Evolutionary conservation across 2,329 filamentous ascomycete species (phyloP).

Genomic region (Aspergillus felis): DNA sequence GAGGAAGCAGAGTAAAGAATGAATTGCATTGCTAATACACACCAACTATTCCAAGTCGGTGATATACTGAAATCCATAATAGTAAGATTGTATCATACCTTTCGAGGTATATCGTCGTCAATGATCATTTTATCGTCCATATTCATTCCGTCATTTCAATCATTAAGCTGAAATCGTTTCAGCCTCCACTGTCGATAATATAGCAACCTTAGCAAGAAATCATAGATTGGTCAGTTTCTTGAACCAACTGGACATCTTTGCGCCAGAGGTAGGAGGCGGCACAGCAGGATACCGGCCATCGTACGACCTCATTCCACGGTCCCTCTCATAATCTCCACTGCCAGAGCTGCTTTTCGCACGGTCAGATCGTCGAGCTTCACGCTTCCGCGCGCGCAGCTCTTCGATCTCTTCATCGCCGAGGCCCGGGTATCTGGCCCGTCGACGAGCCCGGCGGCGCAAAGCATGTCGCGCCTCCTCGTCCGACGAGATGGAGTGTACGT

Average conservation of each 20-base stretch:
- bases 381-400: constrained; percentile 30
- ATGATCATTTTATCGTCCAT: constrained; percentile 5
- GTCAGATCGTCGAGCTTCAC: constrained; percentile 28
- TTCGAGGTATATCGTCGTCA: background rate
- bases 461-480: constrained; percentile 41
- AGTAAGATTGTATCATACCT: background rate
- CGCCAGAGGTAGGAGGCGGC: constrained; percentile 21
- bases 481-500: constrained; percentile 37
- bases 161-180: constrained; percentile 6
- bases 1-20: background rate
- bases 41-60: background rate
- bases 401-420: constrained; percentile 39
- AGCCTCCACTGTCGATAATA: background rate
- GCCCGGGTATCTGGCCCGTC: constrained; percentile 39
- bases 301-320: constrained; percentile 27
- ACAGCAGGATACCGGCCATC: constrained; percentile 22
- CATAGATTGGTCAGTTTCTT: constrained; percentile 39
- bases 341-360: constrained; percentile 39
- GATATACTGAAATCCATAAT: background rate
- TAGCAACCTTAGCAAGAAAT: constrained; percentile 1
- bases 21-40: background rate
- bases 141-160: constrained; percentile 10
- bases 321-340: constrained; percentile 39
- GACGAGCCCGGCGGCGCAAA: constrained; percentile 36
- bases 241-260: constrained; percentile 42